Evolutionary conservation across 2,329 filamentous ascomycete species (phyloP), one percentile per base, ranked within the genome.

Genomic region (Scedosporium boydii): DNA sequence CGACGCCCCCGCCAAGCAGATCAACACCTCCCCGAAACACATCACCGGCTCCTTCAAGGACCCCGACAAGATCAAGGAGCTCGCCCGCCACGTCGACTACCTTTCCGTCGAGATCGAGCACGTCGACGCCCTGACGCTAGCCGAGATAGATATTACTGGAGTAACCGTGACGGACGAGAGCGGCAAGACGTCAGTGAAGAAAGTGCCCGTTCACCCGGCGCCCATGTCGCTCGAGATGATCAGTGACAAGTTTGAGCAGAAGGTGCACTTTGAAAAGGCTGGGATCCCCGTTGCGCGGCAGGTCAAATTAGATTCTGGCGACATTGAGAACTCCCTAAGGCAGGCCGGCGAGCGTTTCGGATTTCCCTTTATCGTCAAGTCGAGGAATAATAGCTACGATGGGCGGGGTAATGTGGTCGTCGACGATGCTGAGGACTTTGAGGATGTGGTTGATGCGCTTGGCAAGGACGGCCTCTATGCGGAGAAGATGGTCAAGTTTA

Each of bases 31-130:
- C 72, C 76, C 81, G 67, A 80, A 82, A 66, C 91, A 97, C 72
- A 84, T 96, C 63, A 83, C 86, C 18, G 93, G 93, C 63, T 96
- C 92, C 0, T 97, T 96, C 82, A 93, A 91, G 72, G 89, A 96
- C 67, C 79, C 87, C 0, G 83, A 84, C 41, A 88, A 90, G 66
- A 92, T 98, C 66, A 85, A 87, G 53, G 82, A 91, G 72, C 80
- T 98, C n/a, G 92, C 93, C 2, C 77, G 82, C 46, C 77, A 80
- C 41, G 91, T 87, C 68, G 90, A 96, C 72, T 85, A 96, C 16
- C 79, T 97, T 65, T 97, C 92, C 0, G 90, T 96, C 14, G 93
- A 98, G 75, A 97, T 96, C 66, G 93, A 98, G 79, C 93, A 97
- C 75, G 89, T 97, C 63, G 86, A 97, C 74, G 95, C 91, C n/a